Percentiles rank a stretch among this genome's conserved stretches.
phyloP scores from a whole-genome alignment of 140 eudicot species.

The Cichorium intybus region DNA sequence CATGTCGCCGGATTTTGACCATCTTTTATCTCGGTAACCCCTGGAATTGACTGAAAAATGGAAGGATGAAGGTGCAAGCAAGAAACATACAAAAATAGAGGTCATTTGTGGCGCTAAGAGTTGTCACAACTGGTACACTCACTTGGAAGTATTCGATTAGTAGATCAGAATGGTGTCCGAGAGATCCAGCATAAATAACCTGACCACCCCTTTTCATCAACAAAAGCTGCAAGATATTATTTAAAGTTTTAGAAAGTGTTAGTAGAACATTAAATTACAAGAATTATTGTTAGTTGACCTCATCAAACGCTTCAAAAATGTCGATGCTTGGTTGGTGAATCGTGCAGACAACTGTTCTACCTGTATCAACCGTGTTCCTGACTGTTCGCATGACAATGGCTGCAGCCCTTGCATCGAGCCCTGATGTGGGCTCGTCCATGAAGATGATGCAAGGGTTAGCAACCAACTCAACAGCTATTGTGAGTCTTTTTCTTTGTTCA shows the following conservation, averaged over 20 bases:
- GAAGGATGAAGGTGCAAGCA: background rate
- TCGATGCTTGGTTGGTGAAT: conserved; percentile 82
- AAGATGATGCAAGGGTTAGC: conserved; percentile 74
- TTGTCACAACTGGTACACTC: conserved; percentile 9
- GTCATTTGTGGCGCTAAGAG: background rate
- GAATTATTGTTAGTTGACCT: conserved; percentile 30
- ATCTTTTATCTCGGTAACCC: conserved; percentile 50
- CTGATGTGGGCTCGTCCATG: conserved; percentile 83
- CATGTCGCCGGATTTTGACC: conserved; percentile 79
- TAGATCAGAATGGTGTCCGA: conserved; percentile 51
- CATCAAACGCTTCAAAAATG: conserved; percentile 75
- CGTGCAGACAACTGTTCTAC: conserved; percentile 76
- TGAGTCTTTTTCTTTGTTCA: conserved; percentile 71
- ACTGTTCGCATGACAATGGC: conserved; percentile 78
- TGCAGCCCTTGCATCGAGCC: conserved; percentile 77
- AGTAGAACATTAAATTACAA: background rate
- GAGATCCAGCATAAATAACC: conserved; percentile 72
- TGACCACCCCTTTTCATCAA: conserved; percentile 81
- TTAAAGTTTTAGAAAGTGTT: background rate
- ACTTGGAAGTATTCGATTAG: conserved; percentile 59
- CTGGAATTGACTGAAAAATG: conserved; percentile 42
- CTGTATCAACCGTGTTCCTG: conserved; percentile 65
- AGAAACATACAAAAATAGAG: background rate
- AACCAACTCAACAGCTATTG: conserved; percentile 69
- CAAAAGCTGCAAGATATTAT: conserved; percentile 32